Conservation (phyloP, 2,329 filamentous ascomycete species). For the Elsinoe ampelina region DNA sequence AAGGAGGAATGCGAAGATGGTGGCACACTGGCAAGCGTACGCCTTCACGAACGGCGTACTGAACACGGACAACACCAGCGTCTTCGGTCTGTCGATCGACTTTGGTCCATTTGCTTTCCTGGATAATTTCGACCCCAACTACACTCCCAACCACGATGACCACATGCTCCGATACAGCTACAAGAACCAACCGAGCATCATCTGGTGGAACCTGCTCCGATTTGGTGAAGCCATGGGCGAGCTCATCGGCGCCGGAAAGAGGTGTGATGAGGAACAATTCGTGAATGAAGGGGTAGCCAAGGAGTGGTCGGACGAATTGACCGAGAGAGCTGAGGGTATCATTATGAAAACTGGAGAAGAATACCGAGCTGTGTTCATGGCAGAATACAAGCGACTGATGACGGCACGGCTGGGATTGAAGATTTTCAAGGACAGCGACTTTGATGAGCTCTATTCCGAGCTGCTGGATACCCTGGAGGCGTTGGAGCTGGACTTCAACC, state of each 20-base stretch:
- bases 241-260: conserved; percentile 65
- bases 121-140: conserved; percentile 88
- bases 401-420: conserved; percentile 66
- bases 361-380: conserved; percentile 76
- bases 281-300: conserved; percentile 61
- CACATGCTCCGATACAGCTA: conserved; percentile 80
- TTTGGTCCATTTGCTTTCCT: conserved; percentile 97
- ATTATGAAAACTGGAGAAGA: conserved; percentile 77
- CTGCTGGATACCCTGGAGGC: conserved; percentile 72
- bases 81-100: conserved; percentile 81
- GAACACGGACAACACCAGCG: conserved; percentile 94
- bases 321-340: conserved; percentile 71
- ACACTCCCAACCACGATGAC: conserved; percentile 97
- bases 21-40: conserved; percentile 93
- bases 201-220: conserved; percentile 97
- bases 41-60: conserved; percentile 99
- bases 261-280: conserved; percentile 64
- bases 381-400: conserved; percentile 87
- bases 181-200: conserved; percentile 86
- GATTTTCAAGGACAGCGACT: conserved; percentile 60
- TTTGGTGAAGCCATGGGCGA: conserved; percentile 85
- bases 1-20: conserved; percentile 74
- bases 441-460: conserved; percentile 71
- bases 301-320: conserved; percentile 58
- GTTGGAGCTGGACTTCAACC: conserved; percentile 83